Conservation (phyloP, 805 yeast genomes). For the Maudiozyma turicensis region DNA sequence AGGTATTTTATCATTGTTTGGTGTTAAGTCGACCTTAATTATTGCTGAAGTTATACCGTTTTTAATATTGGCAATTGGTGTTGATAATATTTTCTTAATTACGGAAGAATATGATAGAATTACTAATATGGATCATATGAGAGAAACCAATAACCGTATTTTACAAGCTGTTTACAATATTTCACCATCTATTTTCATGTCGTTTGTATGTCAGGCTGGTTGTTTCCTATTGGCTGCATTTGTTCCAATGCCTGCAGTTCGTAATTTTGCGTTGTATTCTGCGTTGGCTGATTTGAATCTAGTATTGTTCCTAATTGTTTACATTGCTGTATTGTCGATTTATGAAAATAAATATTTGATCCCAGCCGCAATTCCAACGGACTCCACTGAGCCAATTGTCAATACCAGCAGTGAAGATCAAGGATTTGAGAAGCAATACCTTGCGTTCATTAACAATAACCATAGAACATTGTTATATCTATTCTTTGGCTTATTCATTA, state of each 20-base stretch:
- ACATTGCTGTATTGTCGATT: slow-evolving; percentile 54
- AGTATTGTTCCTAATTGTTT: slow-evolving; percentile 68
- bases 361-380: too few species aligned
- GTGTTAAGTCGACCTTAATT: slow-evolving; percentile 77
- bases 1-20: slow-evolving; percentile 68
- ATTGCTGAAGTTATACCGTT: slow-evolving; percentile 97
- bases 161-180: slow-evolving; percentile 57
- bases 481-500: slow-evolving; percentile 55
- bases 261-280: slow-evolving; percentile 84
- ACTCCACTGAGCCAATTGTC: not conserved
- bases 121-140: slow-evolving; percentile 37
- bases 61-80: slow-evolving; percentile 87
- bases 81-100: slow-evolving; percentile 82
- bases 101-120: slow-evolving; percentile 66
- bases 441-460: slow-evolving; percentile 48
- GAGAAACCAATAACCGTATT: slow-evolving; percentile 48
- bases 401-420: not conserved
- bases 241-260: slow-evolving; percentile 93
- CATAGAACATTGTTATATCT: slow-evolving; percentile 40
- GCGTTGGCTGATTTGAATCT: slow-evolving; percentile 81
- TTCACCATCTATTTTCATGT: slow-evolving; percentile 79
- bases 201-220: slow-evolving; percentile 67
- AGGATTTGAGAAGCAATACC: slow-evolving; percentile 28
- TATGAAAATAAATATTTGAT: slow-evolving; percentile 13
- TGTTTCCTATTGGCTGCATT: slow-evolving; percentile 71